Base-by-base conservation (phyloP, 2,329 filamentous ascomycete species). In the Sarocladium oryzae region DNA sequence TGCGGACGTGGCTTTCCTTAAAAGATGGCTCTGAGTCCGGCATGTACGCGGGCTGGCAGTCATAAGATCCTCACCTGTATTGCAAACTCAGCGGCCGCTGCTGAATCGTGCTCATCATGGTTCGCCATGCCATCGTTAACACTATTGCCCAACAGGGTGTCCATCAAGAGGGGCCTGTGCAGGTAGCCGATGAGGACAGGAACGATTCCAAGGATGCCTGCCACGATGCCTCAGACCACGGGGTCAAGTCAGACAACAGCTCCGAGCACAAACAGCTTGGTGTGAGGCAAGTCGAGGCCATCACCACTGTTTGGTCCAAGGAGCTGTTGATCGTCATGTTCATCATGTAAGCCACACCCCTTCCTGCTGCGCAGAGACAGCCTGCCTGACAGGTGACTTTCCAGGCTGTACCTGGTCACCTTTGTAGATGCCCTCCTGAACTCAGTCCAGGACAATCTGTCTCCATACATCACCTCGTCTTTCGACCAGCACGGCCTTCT, bases 401-500 rank as follows among this genome's bases (percentile, higher is more conserved):
- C 33, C 46, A 72, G 69, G 20, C 61, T 72, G 23, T 73, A 66
- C 56, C 58, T 72, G 23, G 65, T 71, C 46, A 59, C 60, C 28
- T 70, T 72, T 51, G 60, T 67, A 53, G 67, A 70, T 52, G 58
- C 60, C 20, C 60, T 73, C 28, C 56, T 70, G 15, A 56, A 62
- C 11, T 61, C 63, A 28, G 61, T 72, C 51, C 63, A 71, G 46
- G 58, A 71, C 49, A 76, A 79, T 30, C 68, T 87, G 45, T 75
- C 77, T 15, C 76, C 81, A 30, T 87, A 83, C 65, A 79, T 85
- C 26, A 86, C 84, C 2, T 86, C 82, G 53, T 73, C 77, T 2
- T 88, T 86, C 60, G 70, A 71, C 35, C 72, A 75, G 46, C 85
- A 87, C 61, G 84, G 83, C 11, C 71, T 88, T 30, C 72, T 87